These are phyloP conservation scores for Passiflora organensis DNA, from an alignment of 345 rosid genomes.

Conservation along the genomic window DNA sequence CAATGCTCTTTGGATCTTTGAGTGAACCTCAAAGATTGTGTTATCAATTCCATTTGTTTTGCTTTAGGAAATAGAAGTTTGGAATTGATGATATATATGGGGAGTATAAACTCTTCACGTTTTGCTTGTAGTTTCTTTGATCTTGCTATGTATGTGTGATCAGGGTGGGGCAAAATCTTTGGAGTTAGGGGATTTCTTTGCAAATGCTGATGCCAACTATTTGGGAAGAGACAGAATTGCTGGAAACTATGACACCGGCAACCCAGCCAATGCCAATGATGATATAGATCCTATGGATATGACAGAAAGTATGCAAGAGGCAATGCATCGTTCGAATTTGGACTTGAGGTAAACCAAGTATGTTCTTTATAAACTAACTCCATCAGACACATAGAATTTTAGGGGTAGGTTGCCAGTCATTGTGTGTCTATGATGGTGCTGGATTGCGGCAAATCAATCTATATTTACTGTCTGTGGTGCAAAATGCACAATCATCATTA, in stretches of 20 bases:
- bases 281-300: conserved; percentile 89
- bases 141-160: conserved; percentile 22
- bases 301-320: conserved; percentile 98
- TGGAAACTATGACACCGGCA: conserved; percentile 36
- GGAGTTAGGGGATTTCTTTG: conserved; percentile 79
- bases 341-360: conserved; percentile 72
- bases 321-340: conserved; percentile 90
- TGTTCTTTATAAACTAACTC: conserved; percentile 21
- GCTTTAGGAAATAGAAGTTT: too few species aligned
- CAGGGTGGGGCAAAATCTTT: conserved; percentile 61
- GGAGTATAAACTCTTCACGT: not conserved
- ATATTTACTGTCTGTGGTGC: too few species aligned
- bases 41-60: too few species aligned
- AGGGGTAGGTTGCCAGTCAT: too few species aligned
- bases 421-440: too few species aligned
- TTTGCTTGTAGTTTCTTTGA: conserved; percentile 13
- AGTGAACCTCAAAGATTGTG: too few species aligned
- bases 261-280: conserved; percentile 29
- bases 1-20: too few species aligned
- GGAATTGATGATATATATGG: too few species aligned
- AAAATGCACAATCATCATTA: too few species aligned
- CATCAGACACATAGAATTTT: too few species aligned
- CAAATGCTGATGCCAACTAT: conserved; percentile 56
- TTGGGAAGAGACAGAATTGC: conserved; percentile 42
- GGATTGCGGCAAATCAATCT: too few species aligned